phyloP scores from a whole-genome alignment of 169 alveolate species.

The Plasmodium malariae region DNA sequence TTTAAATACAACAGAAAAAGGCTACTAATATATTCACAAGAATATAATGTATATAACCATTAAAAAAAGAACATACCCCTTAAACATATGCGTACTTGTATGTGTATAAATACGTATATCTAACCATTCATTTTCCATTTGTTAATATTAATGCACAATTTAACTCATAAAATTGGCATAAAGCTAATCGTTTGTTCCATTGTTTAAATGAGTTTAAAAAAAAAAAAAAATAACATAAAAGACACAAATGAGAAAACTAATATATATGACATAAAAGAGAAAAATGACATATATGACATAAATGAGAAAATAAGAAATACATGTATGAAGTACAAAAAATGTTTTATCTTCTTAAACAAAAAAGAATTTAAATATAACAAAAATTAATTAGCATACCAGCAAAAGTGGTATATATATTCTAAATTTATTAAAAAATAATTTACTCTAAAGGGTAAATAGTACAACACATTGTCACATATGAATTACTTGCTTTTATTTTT shows the following conservation, averaged over 20 bases:
- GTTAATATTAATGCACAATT: too few relatives aligned
- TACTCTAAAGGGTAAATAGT: neutral
- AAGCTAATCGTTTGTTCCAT: too few relatives aligned
- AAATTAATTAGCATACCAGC: too few relatives aligned
- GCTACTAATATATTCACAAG: neutral
- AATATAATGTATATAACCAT: neutral
- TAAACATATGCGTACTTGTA: neutral
- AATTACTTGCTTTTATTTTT: neutral
- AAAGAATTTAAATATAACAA: too few relatives aligned
- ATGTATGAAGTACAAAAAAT: neutral
- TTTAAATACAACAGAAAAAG: slow-evolving; percentile 3
- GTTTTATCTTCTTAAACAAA: neutral
- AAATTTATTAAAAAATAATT: slow-evolving; percentile 1
- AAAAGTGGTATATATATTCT: too few relatives aligned
- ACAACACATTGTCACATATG: neutral
- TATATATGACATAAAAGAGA: too few relatives aligned
- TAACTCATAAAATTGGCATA: too few relatives aligned
- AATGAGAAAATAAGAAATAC: too few relatives aligned
- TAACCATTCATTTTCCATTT: too few relatives aligned
- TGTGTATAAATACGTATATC: neutral
- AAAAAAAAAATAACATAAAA: too few relatives aligned
- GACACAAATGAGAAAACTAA: too few relatives aligned
- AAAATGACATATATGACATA: neutral
- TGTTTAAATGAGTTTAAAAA: too few relatives aligned
- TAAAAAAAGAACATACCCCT: neutral